Conservation (phyloP, 192 early-diverging fungal genomes). For the Coemansia sp. region DNA sequence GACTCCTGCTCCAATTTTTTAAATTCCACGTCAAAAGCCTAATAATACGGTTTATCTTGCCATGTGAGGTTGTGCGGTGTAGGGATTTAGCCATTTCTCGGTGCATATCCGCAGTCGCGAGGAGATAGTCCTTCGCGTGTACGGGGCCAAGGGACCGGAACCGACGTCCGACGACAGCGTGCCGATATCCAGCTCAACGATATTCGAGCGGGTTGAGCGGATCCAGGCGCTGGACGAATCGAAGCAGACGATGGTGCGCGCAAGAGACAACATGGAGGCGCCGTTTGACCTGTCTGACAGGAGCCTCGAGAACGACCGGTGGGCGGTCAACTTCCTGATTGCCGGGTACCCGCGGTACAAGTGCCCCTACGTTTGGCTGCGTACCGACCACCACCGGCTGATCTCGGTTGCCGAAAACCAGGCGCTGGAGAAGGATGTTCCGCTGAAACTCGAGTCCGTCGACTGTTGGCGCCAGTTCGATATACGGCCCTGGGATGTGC, state of each 20-base stretch:
- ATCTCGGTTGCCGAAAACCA: conserved; percentile 54
- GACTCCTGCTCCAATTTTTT: background rate
- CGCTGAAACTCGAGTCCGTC: conserved; percentile 65
- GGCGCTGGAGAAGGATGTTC: conserved; percentile 60
- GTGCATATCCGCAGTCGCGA: conserved; percentile 68
- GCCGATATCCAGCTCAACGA: conserved; percentile 55
- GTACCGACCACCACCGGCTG: conserved; percentile 62
- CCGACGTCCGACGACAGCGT: conserved; percentile 22
- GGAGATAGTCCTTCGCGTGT: conserved; percentile 66
- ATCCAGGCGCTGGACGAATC: conserved; percentile 38
- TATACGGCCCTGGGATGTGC: conserved; percentile 64
- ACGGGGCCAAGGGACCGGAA: conserved; percentile 44
- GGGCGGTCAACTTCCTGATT: conserved; percentile 62
- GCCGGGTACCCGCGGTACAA: conserved; percentile 71
- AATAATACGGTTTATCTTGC: background rate
- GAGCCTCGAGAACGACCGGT: conserved; percentile 44
- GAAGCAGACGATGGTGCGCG: conserved; percentile 10
- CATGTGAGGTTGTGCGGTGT: background rate
- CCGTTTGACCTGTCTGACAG: conserved; percentile 30
- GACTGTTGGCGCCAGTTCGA: conserved; percentile 66
- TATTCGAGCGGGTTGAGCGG: conserved; percentile 41
- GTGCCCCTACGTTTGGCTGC: conserved; percentile 73
- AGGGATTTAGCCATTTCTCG: conserved; percentile 71
- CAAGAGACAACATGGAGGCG: conserved; percentile 10
- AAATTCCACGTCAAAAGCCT: background rate